These are phyloP conservation scores for Cryptosporidium muris DNA, from an alignment of 169 alveolate species.

Conservation along the genomic window DNA sequence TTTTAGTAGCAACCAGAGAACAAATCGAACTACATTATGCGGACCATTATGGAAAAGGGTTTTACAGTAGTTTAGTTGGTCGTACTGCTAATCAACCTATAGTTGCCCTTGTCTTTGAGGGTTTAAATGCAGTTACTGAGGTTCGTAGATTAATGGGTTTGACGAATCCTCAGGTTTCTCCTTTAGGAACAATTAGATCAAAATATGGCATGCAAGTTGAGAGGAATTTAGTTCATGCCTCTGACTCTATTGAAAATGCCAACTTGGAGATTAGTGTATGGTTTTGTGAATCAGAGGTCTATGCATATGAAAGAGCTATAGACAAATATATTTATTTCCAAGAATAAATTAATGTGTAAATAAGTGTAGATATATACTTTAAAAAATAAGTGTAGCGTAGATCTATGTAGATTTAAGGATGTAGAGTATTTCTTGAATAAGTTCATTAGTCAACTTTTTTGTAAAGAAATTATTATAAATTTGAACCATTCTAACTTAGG, in stretches of 20 bases:
- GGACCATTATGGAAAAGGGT: conserved; percentile 47
- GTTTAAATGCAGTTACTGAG: conserved; percentile 41
- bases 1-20: conserved; percentile 36
- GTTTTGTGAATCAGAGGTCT: conserved; percentile 35
- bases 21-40: conserved; percentile 53
- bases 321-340: conserved; percentile 31
- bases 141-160: conserved; percentile 67
- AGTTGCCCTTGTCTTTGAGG: conserved; percentile 55
- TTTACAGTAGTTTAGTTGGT: conserved; percentile 19
- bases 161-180: conserved; percentile 56
- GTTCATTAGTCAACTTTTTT: not conserved
- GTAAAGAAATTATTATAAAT: too few relatives aligned
- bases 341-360: not conserved
- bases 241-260: conserved; percentile 67
- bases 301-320: conserved; percentile 28
- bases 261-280: conserved; percentile 31
- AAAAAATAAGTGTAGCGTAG: too few relatives aligned
- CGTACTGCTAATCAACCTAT: conserved; percentile 61
- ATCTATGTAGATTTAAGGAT: too few relatives aligned
- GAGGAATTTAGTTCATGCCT: conserved; percentile 61
- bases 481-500: not conserved
- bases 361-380: not conserved
- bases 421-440: too few relatives aligned
- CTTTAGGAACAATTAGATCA: conserved; percentile 41
- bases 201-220: conserved; percentile 59